Percentiles rank a stretch among this genome's conserved stretches.
phyloP scores from a whole-genome alignment of 805 yeast species.

The Ogataea allantospora region DNA sequence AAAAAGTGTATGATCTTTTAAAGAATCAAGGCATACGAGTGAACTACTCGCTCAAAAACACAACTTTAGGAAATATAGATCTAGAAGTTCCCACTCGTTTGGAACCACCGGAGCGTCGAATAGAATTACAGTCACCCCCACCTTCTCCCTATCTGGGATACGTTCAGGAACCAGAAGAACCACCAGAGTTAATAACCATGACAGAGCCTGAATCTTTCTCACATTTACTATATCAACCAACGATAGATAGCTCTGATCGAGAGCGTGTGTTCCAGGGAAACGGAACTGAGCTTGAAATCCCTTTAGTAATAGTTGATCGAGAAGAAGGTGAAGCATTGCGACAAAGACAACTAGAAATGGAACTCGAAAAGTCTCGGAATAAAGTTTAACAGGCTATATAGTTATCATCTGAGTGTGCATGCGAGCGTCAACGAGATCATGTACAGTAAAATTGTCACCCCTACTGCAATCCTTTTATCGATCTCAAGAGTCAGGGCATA shows the following conservation, averaged over 20 bases:
- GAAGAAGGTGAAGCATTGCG: constrained; percentile 30
- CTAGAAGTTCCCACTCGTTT: constrained; percentile 11
- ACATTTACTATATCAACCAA: constrained; percentile 30
- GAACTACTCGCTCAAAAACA: constrained; percentile 24
- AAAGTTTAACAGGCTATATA: neutral
- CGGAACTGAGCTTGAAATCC: constrained; percentile 17
- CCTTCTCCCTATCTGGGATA: constrained; percentile 36
- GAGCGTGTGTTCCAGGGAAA: constrained; percentile 20
- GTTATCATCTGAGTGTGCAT: too few relatives aligned
- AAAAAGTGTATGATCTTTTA: constrained; percentile 16
- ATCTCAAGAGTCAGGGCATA: constrained; percentile 44
- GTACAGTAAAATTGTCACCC: constrained; percentile 15
- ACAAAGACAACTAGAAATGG: constrained; percentile 9
- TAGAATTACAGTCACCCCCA: constrained; percentile 37
- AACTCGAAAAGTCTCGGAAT: neutral
- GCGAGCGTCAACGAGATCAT: constrained; percentile 3
- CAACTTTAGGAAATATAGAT: too few relatives aligned
- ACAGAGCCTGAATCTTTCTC: constrained; percentile 32
- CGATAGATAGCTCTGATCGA: constrained; percentile 16
- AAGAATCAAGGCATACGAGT: constrained; percentile 21
- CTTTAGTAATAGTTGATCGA: constrained; percentile 29
- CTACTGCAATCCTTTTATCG: constrained; percentile 40
- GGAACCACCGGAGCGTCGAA: constrained; percentile 28
- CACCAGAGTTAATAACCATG: constrained; percentile 32
- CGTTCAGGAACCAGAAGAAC: constrained; percentile 31